Evolutionary conservation across 345 rosid species (phyloP).

Genomic region (Pseudoturritis turrita): DNA sequence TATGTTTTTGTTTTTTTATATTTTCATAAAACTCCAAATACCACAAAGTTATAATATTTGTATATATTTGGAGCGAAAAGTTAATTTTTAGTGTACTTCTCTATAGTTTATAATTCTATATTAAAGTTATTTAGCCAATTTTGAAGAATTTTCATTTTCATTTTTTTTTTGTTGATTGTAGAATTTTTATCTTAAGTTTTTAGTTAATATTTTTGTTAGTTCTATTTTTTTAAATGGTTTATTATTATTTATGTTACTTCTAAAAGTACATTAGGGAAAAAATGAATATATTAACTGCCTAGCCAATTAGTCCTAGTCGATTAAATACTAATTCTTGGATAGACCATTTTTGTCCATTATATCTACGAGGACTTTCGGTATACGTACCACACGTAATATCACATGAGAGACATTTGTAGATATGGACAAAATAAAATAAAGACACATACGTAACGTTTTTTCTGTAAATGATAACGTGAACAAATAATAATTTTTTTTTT

Average conservation of each 20-base stretch:
- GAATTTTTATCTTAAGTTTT: not conserved
- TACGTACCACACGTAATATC: not conserved
- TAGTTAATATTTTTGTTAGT: not conserved
- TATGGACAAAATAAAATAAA: not conserved
- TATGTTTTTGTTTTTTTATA: not conserved
- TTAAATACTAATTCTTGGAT: too few species aligned
- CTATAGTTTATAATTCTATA: too few species aligned
- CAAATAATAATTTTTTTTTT: too few species aligned
- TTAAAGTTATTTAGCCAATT: too few species aligned
- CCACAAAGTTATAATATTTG: not conserved
- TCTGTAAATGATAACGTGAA: not conserved
- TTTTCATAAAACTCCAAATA: not conserved
- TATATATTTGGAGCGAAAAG: too few species aligned
- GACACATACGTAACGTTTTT: not conserved
- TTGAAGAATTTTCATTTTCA: not conserved
- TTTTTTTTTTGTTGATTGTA: too few species aligned
- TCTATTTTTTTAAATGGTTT: too few species aligned
- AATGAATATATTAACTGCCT: not conserved
- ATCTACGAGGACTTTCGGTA: not conserved
- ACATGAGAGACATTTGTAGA: not conserved
- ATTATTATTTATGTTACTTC: too few species aligned
- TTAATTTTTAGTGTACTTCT: too few species aligned
- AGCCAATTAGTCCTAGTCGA: not conserved
- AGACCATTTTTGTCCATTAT: not conserved
- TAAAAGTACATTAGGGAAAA: too few species aligned